Base-by-base conservation (phyloP, 495 filamentous ascomycete genomes). In the Penicillium atrosanguineum region DNA sequence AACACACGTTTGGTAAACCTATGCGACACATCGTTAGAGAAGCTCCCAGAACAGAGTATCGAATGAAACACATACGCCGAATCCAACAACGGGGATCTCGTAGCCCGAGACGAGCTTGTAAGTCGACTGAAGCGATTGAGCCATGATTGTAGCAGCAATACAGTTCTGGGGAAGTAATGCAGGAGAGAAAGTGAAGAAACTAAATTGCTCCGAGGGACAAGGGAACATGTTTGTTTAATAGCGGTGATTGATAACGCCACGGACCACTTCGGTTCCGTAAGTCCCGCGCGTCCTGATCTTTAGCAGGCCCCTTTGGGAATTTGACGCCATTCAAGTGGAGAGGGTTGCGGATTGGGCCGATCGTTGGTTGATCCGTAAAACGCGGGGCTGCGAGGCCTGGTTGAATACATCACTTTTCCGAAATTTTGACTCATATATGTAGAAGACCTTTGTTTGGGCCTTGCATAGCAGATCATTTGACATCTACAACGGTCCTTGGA, bases 1-100 rank as follows among this genome's bases (percentile, higher is more conserved):
- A 3, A 9, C 52, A 57, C 69, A 90, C 85, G 86, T 90, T 75
- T 89, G 85, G 61, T 86, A 91, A 43, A 90, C 85, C 86, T 88
- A 59, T 38, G 52, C 38, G n/a, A 40, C 1, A 4, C 11, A 34
- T 34, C 31, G 11, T 34, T 34, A 34, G 31, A 15, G 31, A 34
- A 34, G 31, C 31, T 34, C 31, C 14, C 1, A 34, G 1, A 14
- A 34, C 11, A 1, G 3, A 2, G 4, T 34, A 14, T 14, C 8
- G 12, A 34, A 2, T 34, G 8, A 12, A 34, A 41, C 16, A 75
- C 84, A 63, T 78, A 87, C 86, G 45, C 87, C 88, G 60, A 83
- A 91, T 2, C 89, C 89, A 36, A 93, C 60, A 9, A 79, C 68
- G 0, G 90, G 90, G 36, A 95, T 90, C 51, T 90, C 83, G 65